Evolutionary conservation across 495 filamentous ascomycete genomes (phyloP), one percentile per base, ranked within the genome.

Genomic region (Tuber brumale): DNA sequence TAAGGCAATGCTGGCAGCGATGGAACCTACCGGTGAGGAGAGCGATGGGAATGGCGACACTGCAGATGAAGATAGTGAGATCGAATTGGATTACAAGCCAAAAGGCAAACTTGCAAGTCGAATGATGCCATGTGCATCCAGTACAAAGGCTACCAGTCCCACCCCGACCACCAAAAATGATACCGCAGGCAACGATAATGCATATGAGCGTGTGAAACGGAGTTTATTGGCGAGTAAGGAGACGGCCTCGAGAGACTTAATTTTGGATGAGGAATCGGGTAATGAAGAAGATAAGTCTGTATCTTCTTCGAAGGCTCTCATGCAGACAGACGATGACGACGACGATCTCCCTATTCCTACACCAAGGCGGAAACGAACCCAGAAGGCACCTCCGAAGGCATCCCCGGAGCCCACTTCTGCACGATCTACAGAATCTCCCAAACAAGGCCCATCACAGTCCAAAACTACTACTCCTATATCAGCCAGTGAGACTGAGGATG

Each of bases 61-160:
- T 19, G 45, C 70, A n/a, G 77, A 75, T n/a, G 44, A 61, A 35
- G 81, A 73, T 74, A 72, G 74, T 76, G 74, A 70, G 77, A 79
- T 84, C 74, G 81, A 80, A 80, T 77, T 75, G 80, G 78, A 76
- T 80, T 76, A 57, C 77, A 77, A 7, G 37, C 92, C 92, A 6
- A 88, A 88, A 72, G 93, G 93, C 5, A 88, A 90, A 41, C 86
- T 95, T 78, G 93, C 93, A 74, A 87, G 90, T 23, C 86, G 91
- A 39, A 90, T 94, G 87, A 88, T 89, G 70, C 74, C 79, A 37
- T n/a, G 57, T 66, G 57, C 82, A 16, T 78, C 81, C 46, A 75
- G 77, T 27, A 71, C 75, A 79, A 61, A 74, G 46, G 27, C 35
- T 75, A 37, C 42, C 77, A 35, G 41, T 74, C n/a, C 57, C 57